These are phyloP conservation scores for Pisolithus albus DNA, from an alignment of 768 basidiomycete species.

Conservation along the genomic window DNA sequence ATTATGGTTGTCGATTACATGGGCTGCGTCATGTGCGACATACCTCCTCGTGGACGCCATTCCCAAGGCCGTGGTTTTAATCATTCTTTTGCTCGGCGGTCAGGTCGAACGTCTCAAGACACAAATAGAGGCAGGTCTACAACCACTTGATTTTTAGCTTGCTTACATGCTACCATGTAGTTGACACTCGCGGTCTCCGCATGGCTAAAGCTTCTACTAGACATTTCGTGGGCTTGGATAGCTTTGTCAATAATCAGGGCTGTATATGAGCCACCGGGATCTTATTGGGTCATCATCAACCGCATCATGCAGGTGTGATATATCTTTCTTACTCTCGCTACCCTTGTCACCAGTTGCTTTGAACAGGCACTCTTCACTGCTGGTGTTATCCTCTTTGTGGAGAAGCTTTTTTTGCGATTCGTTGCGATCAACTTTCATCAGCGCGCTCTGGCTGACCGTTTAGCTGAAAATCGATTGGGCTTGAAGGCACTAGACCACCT, in stretches of 20 bases:
- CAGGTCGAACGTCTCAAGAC: constrained; percentile 61
- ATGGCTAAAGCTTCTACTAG: constrained; percentile 66
- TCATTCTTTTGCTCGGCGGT: constrained; percentile 50
- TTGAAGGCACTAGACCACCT: constrained; percentile 65
- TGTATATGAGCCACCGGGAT: constrained; percentile 51
- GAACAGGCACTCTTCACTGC: constrained; percentile 40
- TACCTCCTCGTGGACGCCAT: constrained; percentile 59
- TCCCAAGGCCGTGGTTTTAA: constrained; percentile 47
- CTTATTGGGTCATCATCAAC: constrained; percentile 64
- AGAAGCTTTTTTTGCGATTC: constrained; percentile 62
- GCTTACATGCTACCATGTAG: constrained; percentile 26
- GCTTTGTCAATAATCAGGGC: constrained; percentile 55
- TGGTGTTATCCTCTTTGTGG: constrained; percentile 38
- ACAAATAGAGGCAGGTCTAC: constrained; percentile 53
- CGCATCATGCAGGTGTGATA: constrained; percentile 58
- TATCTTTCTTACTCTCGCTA: constrained; percentile 1
- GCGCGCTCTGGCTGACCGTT: constrained; percentile 66
- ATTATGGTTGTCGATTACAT: constrained; percentile 61
- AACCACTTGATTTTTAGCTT: background rate
- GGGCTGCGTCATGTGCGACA: constrained; percentile 56
- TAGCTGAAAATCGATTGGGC: constrained; percentile 63
- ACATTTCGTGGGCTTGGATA: constrained; percentile 70
- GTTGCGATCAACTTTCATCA: constrained; percentile 79
- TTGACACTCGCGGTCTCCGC: constrained; percentile 59
- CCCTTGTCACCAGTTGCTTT: constrained; percentile 4